These are phyloP conservation scores for Trametes meyenii DNA, from an alignment of 768 basidiomycete genomes.

Conservation along the genomic window DNA sequence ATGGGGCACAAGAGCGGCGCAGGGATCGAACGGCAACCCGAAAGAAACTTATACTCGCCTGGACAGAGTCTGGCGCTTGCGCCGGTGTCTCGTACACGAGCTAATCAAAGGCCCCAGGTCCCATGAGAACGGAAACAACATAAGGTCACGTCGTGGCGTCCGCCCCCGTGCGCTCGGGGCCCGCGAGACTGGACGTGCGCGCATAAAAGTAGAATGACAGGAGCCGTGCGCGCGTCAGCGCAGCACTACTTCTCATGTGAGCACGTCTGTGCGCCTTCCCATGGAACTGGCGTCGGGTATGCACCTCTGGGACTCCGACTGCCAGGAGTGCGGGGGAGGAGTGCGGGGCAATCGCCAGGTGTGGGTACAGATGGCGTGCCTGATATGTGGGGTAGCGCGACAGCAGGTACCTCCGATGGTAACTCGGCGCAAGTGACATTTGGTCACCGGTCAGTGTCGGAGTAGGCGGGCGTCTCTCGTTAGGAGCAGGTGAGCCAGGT, in stretches of 20 bases:
- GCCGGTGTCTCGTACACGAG: conserved; percentile 3
- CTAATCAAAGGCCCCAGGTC: conserved; percentile 5
- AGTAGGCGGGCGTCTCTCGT: too few species aligned
- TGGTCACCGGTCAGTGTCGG: too few species aligned
- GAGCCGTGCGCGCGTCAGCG: too few species aligned
- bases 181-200: neutral
- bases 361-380: conserved; percentile 15
- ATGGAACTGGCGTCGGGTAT: neutral
- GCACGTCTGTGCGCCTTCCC: neutral
- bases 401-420: neutral
- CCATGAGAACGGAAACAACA: neutral
- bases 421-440: too few species aligned
- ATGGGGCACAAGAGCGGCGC: conserved; percentile 5
- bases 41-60: neutral
- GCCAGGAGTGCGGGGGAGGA: neutral
- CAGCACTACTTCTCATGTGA: conserved; percentile 6
- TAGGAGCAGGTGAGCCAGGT: too few species aligned
- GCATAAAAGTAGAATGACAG: conserved; percentile 1
- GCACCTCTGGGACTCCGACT: neutral
- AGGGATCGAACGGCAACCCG: neutral
- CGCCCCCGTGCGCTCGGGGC: neutral
- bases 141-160: neutral
- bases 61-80: neutral
- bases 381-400: neutral
- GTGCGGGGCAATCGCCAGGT: neutral